Evolutionary conservation across 441 rosid genomes (phyloP).

Genomic region (Metrosideros polymorpha): DNA sequence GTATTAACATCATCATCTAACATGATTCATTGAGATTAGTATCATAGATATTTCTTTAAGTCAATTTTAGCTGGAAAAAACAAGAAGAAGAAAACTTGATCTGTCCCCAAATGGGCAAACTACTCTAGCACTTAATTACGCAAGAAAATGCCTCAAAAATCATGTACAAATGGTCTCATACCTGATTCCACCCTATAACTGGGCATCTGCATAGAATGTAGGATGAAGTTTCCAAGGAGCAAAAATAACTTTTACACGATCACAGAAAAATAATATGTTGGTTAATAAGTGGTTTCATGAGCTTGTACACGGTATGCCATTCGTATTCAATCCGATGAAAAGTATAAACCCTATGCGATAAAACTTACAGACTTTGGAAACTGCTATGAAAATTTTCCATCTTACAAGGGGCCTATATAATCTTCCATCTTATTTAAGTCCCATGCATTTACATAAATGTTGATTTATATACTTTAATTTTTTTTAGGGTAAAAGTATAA

Average conservation of each 20-base stretch:
- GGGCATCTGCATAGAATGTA: neutral
- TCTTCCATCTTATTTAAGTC: neutral
- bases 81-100: neutral
- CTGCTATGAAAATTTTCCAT: neutral
- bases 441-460: neutral
- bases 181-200: neutral
- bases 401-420: neutral
- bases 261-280: neutral
- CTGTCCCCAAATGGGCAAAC: neutral
- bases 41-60: neutral
- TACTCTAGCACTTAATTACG: neutral
- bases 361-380: neutral
- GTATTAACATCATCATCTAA: neutral
- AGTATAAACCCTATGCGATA: neutral
- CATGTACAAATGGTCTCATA: neutral
- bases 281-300: neutral
- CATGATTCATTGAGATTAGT: neutral
- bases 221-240: neutral
- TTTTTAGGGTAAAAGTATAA: too few species aligned
- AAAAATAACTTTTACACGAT: neutral
- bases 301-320: neutral
- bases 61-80: neutral
- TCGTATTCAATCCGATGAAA: neutral
- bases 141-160: neutral
- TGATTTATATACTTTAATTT: neutral